Evolutionary conservation across 495 filamentous ascomycete genomes (phyloP), one percentile per base, ranked within the genome.

Genomic region (Aspergillus haitiensis): DNA sequence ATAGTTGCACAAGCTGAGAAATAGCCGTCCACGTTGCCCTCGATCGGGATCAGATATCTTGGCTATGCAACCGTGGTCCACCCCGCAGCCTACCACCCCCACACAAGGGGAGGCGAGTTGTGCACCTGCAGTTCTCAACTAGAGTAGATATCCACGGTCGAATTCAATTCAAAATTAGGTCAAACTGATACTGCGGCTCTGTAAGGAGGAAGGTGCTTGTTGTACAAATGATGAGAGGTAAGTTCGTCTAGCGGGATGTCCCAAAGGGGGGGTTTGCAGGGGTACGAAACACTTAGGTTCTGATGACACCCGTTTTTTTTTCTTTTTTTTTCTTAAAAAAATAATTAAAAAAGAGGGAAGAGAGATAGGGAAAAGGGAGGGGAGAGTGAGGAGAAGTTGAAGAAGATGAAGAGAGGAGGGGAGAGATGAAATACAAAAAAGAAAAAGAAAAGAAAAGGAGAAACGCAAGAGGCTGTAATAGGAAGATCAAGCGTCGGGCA

Each of bases 21-120:
- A 54, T 31, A 37, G 21, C 12, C 33, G 54, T 67, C 56, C 65
- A 67, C 65, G 62, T 64, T 67, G 56, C 49, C 32, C 58, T 61
- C 55, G 55, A 59, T 61, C 56, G 56, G 55, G 59, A 64, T 61
- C 61, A 59, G 16, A 59, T 59, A 62, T 67, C 59, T 60, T 67
- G 61, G 61, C 56, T 58, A 60, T 64, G 64, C 59, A 64, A 52
- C 53, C 40, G 58, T 61, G 48, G 52, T 56, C 55, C 58, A 62
- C 63, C 63, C 63, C 63, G 59, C 63, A 65, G 53, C 55, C 54
- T 45, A 57, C 58, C 57, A 66, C 58, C 57, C 58, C 64, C 47
- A 46, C 62, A 50, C 46, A 9, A 51, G 50, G 48, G 52, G n/a
- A 53, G 58, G 32, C 21, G 21, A 27, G 21, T 27, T 1, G 21